Conservation (phyloP, 441 rosid genomes). For the Mallotus japonicus region DNA sequence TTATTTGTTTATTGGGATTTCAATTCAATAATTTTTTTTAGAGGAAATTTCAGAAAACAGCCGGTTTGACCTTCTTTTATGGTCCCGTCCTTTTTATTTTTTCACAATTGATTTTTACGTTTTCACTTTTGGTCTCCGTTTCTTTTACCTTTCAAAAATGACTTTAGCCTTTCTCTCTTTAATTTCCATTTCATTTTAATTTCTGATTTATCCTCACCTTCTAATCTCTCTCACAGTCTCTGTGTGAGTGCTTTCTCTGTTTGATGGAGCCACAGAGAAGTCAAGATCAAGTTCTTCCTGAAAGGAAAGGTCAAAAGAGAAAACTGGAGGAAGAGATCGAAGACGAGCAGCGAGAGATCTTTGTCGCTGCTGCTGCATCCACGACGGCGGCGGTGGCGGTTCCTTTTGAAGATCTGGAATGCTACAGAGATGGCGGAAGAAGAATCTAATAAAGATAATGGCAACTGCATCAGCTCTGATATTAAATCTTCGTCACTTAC, state of each 20-base stretch:
- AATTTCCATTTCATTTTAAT: neutral
- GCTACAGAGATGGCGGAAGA: constrained; percentile 35
- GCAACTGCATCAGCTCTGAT: constrained; percentile 25
- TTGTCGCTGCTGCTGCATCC: constrained; percentile 13
- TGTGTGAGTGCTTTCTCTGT: constrained; percentile 19
- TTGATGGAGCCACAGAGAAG: constrained; percentile 57
- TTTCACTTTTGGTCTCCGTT: no score
- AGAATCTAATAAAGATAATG: no score
- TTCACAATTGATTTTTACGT: no score
- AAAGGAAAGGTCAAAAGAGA: constrained; percentile 90
- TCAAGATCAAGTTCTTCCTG: constrained; percentile 61
- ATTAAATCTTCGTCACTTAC: constrained; percentile 44
- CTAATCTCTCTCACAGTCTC: constrained; percentile 22
- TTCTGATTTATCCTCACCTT: constrained; percentile 20
- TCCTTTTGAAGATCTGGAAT: no score
- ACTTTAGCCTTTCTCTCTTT: neutral
- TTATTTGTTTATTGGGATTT: no score
- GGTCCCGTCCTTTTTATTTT: no score
- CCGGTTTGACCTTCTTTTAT: no score
- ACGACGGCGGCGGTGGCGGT: constrained; percentile 21
- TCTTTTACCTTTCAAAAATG: no score
- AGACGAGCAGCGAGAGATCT: constrained; percentile 56
- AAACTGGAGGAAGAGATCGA: constrained; percentile 78
- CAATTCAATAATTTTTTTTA: no score
- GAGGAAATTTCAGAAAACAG: no score